Percentiles rank a stretch among this genome's conserved stretches.
phyloP scores from a whole-genome alignment of 2,329 filamentous ascomycete species.

The Gaeumannomyces sp. region DNA sequence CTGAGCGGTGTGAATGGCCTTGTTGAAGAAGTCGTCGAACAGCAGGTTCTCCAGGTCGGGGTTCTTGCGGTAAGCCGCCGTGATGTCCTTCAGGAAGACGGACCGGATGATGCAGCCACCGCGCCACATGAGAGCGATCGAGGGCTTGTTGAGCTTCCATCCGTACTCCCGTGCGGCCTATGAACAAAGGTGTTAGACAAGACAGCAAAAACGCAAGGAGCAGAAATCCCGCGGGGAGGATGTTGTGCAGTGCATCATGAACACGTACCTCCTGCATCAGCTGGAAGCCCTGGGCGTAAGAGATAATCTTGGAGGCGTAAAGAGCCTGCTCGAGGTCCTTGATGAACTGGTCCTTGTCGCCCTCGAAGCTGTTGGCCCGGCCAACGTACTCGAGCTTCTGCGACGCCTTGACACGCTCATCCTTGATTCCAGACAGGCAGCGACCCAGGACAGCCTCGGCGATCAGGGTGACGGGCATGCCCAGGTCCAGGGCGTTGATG shows the following conservation, averaged over 20 bases:
- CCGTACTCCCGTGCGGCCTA: slow-evolving; percentile 90
- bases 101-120: slow-evolving; percentile 99
- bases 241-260: background rate
- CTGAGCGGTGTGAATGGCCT: slow-evolving; percentile 96
- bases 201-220: background rate
- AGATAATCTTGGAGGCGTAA: slow-evolving; percentile 99
- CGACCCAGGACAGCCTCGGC: slow-evolving; percentile 94
- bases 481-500: slow-evolving; percentile 96
- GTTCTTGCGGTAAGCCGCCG: slow-evolving; percentile 88
- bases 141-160: slow-evolving; percentile 99
- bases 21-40: slow-evolving; percentile 99
- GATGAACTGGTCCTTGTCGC: slow-evolving; percentile 89
- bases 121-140: slow-evolving; percentile 99
- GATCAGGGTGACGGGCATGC: slow-evolving; percentile 97
- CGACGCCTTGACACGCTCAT: slow-evolving; percentile 79
- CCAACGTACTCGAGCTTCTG: slow-evolving; percentile 67
- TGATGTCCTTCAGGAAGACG: slow-evolving; percentile 99
- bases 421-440: slow-evolving; percentile 91
- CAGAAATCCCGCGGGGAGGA: background rate
- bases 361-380: slow-evolving; percentile 73
- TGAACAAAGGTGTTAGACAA: slow-evolving; percentile 20
- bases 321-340: slow-evolving; percentile 97
- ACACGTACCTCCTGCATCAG: slow-evolving; percentile 87
- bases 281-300: slow-evolving; percentile 99
- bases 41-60: slow-evolving; percentile 95